These are phyloP conservation scores for Nannochloropsis salina DNA, from an alignment of 108 stramenopile genomes.

Conservation along the genomic window DNA sequence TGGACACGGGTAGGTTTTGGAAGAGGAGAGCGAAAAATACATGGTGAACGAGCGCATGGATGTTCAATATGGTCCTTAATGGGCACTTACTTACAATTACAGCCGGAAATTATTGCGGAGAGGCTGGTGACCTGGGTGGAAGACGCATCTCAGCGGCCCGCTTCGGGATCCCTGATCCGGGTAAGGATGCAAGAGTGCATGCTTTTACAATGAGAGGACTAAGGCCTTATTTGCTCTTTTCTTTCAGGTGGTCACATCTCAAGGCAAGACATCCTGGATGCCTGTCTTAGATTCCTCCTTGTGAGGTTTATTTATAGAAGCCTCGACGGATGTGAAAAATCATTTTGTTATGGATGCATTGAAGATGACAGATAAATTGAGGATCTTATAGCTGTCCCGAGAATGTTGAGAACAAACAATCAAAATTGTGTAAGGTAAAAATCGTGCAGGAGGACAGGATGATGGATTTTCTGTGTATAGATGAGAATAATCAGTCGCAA, in stretches of 20 bases:
- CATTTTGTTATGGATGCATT: too few relatives aligned
- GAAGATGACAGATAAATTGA: too few relatives aligned
- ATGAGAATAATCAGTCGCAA: too few relatives aligned
- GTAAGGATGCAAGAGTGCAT: neutral
- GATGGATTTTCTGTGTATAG: too few relatives aligned
- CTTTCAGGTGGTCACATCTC: neutral
- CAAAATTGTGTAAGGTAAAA: too few relatives aligned
- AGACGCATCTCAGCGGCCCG: neutral
- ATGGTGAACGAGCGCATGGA: neutral
- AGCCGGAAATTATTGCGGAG: neutral
- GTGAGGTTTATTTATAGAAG: too few relatives aligned
- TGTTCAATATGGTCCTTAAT: neutral
- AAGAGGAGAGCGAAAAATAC: neutral
- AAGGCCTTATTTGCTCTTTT: neutral
- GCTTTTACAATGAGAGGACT: neutral
- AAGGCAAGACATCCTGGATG: neutral
- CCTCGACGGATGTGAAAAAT: too few relatives aligned
- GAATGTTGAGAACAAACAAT: too few relatives aligned
- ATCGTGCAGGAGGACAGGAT: too few relatives aligned
- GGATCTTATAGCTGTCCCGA: too few relatives aligned
- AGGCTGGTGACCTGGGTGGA: slow-evolving; percentile 7
- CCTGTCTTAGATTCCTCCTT: neutral
- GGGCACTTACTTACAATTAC: neutral
- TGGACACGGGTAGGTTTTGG: slow-evolving; percentile 15
- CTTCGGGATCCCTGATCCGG: neutral